Evolutionary conservation across 2,329 filamentous ascomycete species (phyloP), one percentile per base, ranked within the genome.

Genomic region (Pyricularia pennisetigena): DNA sequence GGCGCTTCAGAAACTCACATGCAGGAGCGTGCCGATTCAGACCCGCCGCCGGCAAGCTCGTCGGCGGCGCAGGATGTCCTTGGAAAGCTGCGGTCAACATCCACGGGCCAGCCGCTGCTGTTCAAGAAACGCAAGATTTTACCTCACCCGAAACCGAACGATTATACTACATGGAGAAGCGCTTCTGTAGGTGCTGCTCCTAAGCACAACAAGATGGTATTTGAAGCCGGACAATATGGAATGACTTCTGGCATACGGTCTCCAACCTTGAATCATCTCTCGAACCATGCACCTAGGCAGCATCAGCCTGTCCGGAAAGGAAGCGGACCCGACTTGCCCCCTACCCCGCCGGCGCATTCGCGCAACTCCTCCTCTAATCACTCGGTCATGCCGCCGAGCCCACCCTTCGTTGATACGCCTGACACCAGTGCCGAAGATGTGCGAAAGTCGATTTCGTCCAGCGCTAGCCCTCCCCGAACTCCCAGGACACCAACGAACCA

Each of bases 401-500:
- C 80, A 54, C 78, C 78, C 16, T 75, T 76, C 62, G 74, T 76
- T 57, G 78, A 78, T 67, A 79, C 75, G 69, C 75, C 77, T 41
- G 73, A 78, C 68, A 77, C 76, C 68, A 81, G 79, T 71, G 74
- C 77, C 66, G 76, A 80, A 67, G 77, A 77, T 70, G 75, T 77
- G 62, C 75, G 78, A 14, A 28, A 62, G 24, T 62, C 59, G 59
- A 28, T 62, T 20, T 62, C 59, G 24, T 28, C 59, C 67, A 74
- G 26, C 61, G 20, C 35, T 30, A 62, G 66, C 30, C 54, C 66
- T n/a, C 69, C 72, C 30, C 79, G 77, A 68, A 74, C 81, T 10
- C 84, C 83, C n/a, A 80, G 81, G 68, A 91, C 89, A 5, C 88
- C 89, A 66, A 83, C 87, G 30, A 86, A 87, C 71, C 86, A 89